Conservation (phyloP, 805 yeast species). For the Candida hungchunana region DNA sequence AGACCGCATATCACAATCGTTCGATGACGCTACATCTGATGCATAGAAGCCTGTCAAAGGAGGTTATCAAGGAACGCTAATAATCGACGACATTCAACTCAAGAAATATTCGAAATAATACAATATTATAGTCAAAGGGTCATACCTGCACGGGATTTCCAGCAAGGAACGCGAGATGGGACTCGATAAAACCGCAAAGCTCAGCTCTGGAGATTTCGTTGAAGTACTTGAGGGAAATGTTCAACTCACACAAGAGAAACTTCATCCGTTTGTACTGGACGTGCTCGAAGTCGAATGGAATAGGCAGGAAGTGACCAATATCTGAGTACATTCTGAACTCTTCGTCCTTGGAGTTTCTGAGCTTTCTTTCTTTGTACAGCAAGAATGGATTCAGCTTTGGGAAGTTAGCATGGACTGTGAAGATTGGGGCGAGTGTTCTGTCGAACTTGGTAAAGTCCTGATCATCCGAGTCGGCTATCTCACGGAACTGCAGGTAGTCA, state of each 20-base stretch:
- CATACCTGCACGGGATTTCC: conserved; percentile 13
- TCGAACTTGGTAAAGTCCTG: conserved; percentile 16
- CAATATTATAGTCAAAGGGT: too few species aligned
- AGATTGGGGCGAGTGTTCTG: conserved; percentile 17
- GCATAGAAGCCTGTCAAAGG: too few species aligned
- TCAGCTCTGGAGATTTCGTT: conserved; percentile 37
- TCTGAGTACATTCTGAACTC: conserved; percentile 26
- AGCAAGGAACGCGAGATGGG: conserved; percentile 40
- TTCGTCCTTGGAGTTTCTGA: conserved; percentile 17
- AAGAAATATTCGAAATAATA: background rate
- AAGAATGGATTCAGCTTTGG: conserved; percentile 34
- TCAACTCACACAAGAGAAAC: conserved; percentile 46
- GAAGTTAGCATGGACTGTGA: conserved; percentile 36
- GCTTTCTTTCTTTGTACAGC: conserved; percentile 22
- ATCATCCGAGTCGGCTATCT: conserved; percentile 1
- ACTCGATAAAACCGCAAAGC: conserved; percentile 44
- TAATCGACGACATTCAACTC: background rate
- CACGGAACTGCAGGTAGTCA: conserved; percentile 37
- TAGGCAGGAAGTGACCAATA: conserved; percentile 28
- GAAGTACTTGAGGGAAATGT: conserved; percentile 42
- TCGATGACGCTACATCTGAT: too few species aligned
- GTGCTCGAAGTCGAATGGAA: conserved; percentile 45
- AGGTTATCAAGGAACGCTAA: too few species aligned
- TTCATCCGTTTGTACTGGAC: conserved; percentile 55
- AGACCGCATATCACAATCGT: too few species aligned